phyloP scores from a whole-genome alignment of 192 early-diverging fungal species.

The Borealophlyctis nickersoniae region DNA sequence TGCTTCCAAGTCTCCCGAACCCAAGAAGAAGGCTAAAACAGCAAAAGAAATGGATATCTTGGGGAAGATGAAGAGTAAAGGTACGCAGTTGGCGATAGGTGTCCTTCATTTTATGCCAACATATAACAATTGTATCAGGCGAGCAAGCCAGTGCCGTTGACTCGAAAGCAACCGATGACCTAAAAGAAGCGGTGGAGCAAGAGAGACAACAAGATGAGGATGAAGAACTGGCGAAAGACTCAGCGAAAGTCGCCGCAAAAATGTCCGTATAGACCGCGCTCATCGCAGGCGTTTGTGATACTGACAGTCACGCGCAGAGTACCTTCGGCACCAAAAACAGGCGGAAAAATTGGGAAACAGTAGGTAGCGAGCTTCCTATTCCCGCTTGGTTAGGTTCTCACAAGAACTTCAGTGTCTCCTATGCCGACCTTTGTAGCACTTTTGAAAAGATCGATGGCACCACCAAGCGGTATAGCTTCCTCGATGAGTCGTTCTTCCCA shows the following conservation, averaged over 20 bases:
- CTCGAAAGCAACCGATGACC: no score
- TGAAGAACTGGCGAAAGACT: background rate
- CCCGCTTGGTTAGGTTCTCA: no score
- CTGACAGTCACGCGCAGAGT: background rate
- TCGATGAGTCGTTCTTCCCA: slow-evolving; percentile 31
- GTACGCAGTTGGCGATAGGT: no score
- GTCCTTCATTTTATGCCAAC: no score
- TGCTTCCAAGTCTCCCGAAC: background rate
- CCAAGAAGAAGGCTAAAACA: background rate
- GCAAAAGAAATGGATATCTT: no score
- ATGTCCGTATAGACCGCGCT: background rate
- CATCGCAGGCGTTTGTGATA: background rate
- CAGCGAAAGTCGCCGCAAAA: background rate
- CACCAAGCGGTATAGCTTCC: no score
- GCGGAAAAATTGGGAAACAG: background rate
- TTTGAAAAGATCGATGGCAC: slow-evolving; percentile 87
- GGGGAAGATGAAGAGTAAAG: no score
- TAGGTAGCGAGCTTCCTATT: background rate
- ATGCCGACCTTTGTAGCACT: slow-evolving; percentile 81
- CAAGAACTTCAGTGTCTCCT: slow-evolving; percentile 50
- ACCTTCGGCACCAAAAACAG: background rate
- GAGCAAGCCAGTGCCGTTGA: no score
- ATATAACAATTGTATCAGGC: no score
- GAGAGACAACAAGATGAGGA: background rate
- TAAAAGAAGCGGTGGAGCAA: background rate